A percentile compares a stretch with the other conserved stretches of the same genome.
These are phyloP conservation scores for Ogataea siamensis DNA, from an alignment of 805 yeast genomes.

Conservation along the genomic window DNA sequence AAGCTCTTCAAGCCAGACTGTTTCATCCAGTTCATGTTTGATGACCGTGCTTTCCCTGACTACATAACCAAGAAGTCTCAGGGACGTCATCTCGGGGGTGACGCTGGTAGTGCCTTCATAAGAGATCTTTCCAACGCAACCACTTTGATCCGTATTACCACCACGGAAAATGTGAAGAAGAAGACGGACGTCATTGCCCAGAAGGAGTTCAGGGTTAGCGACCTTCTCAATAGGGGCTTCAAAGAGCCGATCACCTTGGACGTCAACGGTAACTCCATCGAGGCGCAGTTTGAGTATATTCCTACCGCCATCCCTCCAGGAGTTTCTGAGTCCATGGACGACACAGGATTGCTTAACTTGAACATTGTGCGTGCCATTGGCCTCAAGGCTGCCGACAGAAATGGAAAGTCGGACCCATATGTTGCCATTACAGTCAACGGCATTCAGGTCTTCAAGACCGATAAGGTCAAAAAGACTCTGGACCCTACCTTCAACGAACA, in stretches of 20 bases:
- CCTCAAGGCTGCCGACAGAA: slow-evolving; percentile 59
- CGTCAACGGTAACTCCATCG: slow-evolving; percentile 39
- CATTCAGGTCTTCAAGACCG: slow-evolving; percentile 53
- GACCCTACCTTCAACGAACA: slow-evolving; percentile 78
- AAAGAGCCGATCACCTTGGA: slow-evolving; percentile 44
- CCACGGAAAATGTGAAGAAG: slow-evolving; percentile 45
- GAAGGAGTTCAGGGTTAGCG: slow-evolving; percentile 47
- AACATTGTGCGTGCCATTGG: slow-evolving; percentile 55
- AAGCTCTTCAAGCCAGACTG: slow-evolving; percentile 45
- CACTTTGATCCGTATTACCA: slow-evolving; percentile 55
- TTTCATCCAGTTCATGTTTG: slow-evolving; percentile 59
- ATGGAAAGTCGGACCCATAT: slow-evolving; percentile 78
- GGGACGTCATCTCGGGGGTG: slow-evolving; percentile 43
- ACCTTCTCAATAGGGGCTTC: slow-evolving; percentile 51
- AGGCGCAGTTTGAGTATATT: slow-evolving; percentile 54
- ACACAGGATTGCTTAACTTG: slow-evolving; percentile 62
- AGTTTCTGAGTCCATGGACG: slow-evolving; percentile 58
- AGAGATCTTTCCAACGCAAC: slow-evolving; percentile 68
- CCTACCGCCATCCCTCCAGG: slow-evolving; percentile 58
- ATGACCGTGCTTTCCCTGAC: slow-evolving; percentile 61
- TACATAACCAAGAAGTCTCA: slow-evolving; percentile 49
- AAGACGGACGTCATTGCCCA: slow-evolving; percentile 53
- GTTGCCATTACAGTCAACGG: slow-evolving; percentile 54
- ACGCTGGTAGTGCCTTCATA: slow-evolving; percentile 59
- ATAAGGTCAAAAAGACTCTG: slow-evolving; percentile 61